phyloP scores from a whole-genome alignment of 1,284 basidiomycete species.

The Inonotus hispidus region DNA sequence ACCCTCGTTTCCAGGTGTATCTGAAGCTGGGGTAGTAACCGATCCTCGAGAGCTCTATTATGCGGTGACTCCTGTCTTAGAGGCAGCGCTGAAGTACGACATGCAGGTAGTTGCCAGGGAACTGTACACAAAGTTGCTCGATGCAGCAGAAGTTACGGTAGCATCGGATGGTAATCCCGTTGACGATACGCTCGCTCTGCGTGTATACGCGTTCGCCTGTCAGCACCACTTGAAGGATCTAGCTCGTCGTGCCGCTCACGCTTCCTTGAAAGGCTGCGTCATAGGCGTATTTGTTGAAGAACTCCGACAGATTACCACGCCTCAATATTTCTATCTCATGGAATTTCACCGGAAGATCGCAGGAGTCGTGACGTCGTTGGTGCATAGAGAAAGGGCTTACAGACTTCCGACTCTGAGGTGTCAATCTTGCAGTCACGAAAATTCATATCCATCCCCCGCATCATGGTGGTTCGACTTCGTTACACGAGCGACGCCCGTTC shows the following conservation, averaged over 20 bases:
- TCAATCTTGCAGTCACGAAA: background rate
- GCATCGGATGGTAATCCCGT: background rate
- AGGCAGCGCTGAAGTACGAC: slow-evolving; percentile 34
- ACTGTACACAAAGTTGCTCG: slow-evolving; percentile 45
- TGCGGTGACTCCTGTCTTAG: slow-evolving; percentile 23
- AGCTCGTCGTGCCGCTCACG: slow-evolving; percentile 7
- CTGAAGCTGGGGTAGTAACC: background rate
- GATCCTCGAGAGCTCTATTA: background rate
- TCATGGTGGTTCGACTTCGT: background rate
- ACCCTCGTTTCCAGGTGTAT: slow-evolving; percentile 21
- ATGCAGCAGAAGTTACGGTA: slow-evolving; percentile 35
- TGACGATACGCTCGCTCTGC: slow-evolving; percentile 11
- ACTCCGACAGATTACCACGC: slow-evolving; percentile 10
- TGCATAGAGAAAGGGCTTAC: background rate
- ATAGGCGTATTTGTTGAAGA: slow-evolving; percentile 6
- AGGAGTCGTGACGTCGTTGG: background rate
- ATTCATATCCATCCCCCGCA: too few relatives aligned
- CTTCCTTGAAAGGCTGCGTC: background rate
- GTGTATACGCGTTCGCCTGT: slow-evolving; percentile 10
- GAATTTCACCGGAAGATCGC: slow-evolving; percentile 2
- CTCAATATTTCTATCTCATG: slow-evolving; percentile 11
- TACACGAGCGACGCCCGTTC: background rate
- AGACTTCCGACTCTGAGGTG: background rate
- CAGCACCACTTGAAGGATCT: slow-evolving; percentile 5
- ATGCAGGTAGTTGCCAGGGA: slow-evolving; percentile 29